Conservation (phyloP, 108 stramenopile species). For the Discostella pseudostelligera region DNA sequence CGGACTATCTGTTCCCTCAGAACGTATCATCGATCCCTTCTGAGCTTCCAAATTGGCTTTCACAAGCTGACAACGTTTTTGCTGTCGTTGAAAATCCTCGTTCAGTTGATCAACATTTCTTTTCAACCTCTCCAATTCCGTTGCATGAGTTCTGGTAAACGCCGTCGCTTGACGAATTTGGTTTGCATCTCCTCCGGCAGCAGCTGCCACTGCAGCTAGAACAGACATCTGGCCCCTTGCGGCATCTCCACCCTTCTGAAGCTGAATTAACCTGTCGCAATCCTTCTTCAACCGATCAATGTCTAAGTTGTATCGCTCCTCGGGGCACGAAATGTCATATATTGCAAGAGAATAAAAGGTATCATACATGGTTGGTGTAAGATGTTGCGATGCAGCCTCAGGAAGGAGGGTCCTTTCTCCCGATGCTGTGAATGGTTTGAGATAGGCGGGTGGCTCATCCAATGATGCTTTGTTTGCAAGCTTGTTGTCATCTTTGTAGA, state of each 20-base stretch:
- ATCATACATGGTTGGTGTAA: slow-evolving; percentile 65
- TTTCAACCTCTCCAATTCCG: slow-evolving; percentile 61
- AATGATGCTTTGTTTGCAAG: slow-evolving; percentile 19
- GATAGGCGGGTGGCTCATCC: slow-evolving; percentile 23
- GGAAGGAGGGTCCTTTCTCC: slow-evolving; percentile 36
- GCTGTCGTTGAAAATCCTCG: slow-evolving; percentile 61
- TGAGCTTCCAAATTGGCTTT: slow-evolving; percentile 44
- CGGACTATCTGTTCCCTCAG: slow-evolving; percentile 8
- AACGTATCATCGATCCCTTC: slow-evolving; percentile 43
- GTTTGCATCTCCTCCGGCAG: slow-evolving; percentile 31
- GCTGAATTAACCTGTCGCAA: slow-evolving; percentile 52
- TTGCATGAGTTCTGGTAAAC: slow-evolving; percentile 38
- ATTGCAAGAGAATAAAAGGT: slow-evolving; percentile 65
- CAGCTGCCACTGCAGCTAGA: slow-evolving; percentile 47
- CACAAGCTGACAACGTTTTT: slow-evolving; percentile 57
- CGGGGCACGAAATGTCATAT: slow-evolving; percentile 79
- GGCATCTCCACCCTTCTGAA: slow-evolving; percentile 43
- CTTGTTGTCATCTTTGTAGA: slow-evolving; percentile 39
- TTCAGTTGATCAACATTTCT: slow-evolving; percentile 43
- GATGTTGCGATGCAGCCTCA: slow-evolving; percentile 49
- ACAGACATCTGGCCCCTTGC: slow-evolving; percentile 37
- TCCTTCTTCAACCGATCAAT: slow-evolving; percentile 68
- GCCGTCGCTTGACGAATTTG: slow-evolving; percentile 47
- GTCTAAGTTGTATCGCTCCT: slow-evolving; percentile 63
- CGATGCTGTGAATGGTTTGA: slow-evolving; percentile 28